These are phyloP conservation scores for Silene conica DNA, from an alignment of 148 eudicot genomes.

Conservation along the genomic window DNA sequence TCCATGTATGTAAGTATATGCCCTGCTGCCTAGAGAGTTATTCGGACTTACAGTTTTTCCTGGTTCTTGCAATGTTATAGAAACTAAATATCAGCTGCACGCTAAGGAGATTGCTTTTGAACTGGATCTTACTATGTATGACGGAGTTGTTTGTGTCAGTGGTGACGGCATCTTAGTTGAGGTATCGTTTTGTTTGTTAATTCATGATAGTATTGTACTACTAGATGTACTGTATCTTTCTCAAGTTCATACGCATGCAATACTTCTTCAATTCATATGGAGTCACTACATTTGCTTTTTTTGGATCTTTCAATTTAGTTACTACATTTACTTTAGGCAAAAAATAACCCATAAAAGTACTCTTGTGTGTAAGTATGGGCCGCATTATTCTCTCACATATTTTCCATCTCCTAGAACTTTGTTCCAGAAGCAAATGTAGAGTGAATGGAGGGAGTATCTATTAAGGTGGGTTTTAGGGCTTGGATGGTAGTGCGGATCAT, in stretches of 20 bases:
- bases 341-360: not conserved
- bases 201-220: not conserved
- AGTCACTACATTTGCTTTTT: not conserved
- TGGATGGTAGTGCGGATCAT: not conserved
- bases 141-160: constrained; percentile 89
- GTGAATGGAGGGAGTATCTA: not conserved
- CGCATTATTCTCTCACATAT: not conserved
- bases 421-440: not conserved
- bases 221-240: not conserved
- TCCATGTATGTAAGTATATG: not conserved
- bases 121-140: constrained; percentile 70
- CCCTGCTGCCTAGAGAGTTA: not conserved
- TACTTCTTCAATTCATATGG: not conserved
- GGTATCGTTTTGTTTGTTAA: constrained; percentile 37
- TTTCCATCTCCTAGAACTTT: not conserved
- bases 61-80: constrained; percentile 35
- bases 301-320: not conserved
- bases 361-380: not conserved
- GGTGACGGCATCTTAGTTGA: constrained; percentile 93
- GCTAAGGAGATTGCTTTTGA: constrained; percentile 70
- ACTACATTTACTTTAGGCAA: not conserved
- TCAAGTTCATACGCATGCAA: not conserved
- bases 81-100: constrained; percentile 72
- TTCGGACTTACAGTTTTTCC: not conserved
- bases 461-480: not conserved